These are phyloP conservation scores for Ramalina peruviana DNA, from an alignment of 495 filamentous ascomycete genomes.

Conservation along the genomic window DNA sequence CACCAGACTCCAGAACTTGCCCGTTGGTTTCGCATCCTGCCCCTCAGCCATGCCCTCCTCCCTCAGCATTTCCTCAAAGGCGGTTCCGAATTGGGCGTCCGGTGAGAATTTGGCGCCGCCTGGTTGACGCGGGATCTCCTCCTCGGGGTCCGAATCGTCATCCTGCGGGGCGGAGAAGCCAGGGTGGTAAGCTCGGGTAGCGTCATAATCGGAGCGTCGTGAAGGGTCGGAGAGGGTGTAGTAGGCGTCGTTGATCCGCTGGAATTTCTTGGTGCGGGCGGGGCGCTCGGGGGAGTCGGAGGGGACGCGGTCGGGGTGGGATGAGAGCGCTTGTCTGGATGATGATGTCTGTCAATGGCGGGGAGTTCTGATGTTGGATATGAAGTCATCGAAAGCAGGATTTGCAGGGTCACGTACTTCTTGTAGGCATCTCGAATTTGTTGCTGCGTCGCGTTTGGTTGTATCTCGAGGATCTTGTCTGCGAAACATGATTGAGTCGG, in stretches of 20 bases:
- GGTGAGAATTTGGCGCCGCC: slow-evolving; percentile 41
- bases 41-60: slow-evolving; percentile 76
- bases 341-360: not conserved
- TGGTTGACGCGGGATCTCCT: slow-evolving; percentile 37
- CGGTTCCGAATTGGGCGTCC: slow-evolving; percentile 65
- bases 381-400: not conserved
- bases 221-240: slow-evolving; percentile 75
- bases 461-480: slow-evolving; percentile 59
- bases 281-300: slow-evolving; percentile 70
- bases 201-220: slow-evolving; percentile 82
- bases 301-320: slow-evolving; percentile 86
- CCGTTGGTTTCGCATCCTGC: slow-evolving; percentile 37
- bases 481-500: not conserved
- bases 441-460: slow-evolving; percentile 57
- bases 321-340: slow-evolving; percentile 74
- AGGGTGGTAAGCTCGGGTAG: slow-evolving; percentile 39
- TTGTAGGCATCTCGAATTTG: slow-evolving; percentile 96
- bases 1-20: slow-evolving; percentile 73
- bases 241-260: slow-evolving; percentile 95
- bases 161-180: slow-evolving; percentile 28
- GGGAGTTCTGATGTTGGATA: not conserved
- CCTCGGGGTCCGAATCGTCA: slow-evolving; percentile 37
- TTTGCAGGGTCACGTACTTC: slow-evolving; percentile 32
- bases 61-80: slow-evolving; percentile 96
- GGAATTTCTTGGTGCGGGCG: slow-evolving; percentile 78